Evolutionary conservation across 345 rosid species (phyloP).

Genomic region (Linum lewisii): DNA sequence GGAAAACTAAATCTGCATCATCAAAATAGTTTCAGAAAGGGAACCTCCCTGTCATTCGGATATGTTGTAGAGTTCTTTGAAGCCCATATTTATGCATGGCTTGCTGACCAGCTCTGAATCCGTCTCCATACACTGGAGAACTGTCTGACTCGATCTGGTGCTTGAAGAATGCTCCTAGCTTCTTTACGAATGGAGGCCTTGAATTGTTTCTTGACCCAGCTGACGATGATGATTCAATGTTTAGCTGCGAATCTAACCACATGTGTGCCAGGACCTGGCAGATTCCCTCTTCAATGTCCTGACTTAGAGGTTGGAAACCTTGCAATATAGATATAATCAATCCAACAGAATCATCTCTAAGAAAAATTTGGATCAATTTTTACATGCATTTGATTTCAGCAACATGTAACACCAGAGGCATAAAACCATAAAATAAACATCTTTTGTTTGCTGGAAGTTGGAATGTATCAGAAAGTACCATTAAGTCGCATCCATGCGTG

Average conservation of each 20-base stretch:
- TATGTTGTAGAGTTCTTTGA: constrained; percentile 9
- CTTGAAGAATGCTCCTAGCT: constrained; percentile 77
- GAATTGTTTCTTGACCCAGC: constrained; percentile 21
- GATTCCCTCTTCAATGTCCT: constrained; percentile 94
- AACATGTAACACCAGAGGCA: too few relatives aligned
- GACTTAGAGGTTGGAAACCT: constrained; percentile 76
- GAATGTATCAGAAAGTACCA: constrained; percentile 30
- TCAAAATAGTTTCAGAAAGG: constrained; percentile 1
- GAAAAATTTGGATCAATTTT: neutral
- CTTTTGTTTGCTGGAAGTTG: neutral
- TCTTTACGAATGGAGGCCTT: constrained; percentile 53
- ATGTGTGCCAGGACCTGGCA: constrained; percentile 83
- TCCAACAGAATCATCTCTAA: neutral
- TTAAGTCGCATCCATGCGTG: constrained; percentile 90
- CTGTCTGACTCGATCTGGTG: constrained; percentile 80
- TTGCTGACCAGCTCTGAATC: constrained; percentile 68
- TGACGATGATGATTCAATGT: constrained; percentile 42
- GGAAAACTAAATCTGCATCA: too few relatives aligned
- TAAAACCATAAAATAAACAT: neutral
- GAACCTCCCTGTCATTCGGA: constrained; percentile 10
- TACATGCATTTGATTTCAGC: neutral
- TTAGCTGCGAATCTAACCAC: constrained; percentile 96
- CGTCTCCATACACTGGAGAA: constrained; percentile 80
- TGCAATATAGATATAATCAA: constrained; percentile 1
- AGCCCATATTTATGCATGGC: constrained; percentile 2